Conservation (phyloP, 148 eudicot genomes). For the Amaranthus cruentus region DNA sequence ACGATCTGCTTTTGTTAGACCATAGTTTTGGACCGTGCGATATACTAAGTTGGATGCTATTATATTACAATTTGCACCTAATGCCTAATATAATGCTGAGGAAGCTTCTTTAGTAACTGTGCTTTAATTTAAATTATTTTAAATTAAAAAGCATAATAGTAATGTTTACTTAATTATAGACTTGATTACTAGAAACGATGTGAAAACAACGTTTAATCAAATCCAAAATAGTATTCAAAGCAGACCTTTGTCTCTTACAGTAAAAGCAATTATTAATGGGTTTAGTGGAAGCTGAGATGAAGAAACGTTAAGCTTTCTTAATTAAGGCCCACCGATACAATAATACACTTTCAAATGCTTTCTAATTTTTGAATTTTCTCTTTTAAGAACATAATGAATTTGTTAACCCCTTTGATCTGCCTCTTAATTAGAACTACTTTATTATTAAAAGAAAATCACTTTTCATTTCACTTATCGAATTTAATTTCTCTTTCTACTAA, state of each 20-base stretch:
- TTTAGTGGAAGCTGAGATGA: background rate
- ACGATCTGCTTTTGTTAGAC: background rate
- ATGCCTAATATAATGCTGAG: background rate
- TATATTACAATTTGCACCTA: background rate
- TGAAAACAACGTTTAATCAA: background rate
- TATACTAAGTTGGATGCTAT: background rate
- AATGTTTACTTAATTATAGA: slow-evolving; percentile 3
- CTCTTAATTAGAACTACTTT: no score
- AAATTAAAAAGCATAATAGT: background rate
- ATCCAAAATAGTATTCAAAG: slow-evolving; percentile 21
- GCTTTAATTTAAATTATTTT: background rate
- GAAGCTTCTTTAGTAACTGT: background rate
- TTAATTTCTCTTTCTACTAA: no score
- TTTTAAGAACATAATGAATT: no score
- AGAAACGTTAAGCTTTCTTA: background rate
- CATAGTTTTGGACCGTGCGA: background rate
- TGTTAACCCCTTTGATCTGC: no score
- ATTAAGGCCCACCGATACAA: background rate
- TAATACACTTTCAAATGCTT: no score
- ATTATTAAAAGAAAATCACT: no score
- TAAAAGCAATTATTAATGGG: background rate
- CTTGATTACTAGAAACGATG: background rate
- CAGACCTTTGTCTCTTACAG: background rate
- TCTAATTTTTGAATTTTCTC: no score
- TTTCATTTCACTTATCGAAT: no score